These are phyloP conservation scores for Aciculosporium take DNA, from an alignment of 2,329 filamentous ascomycete genomes.

Conservation along the genomic window DNA sequence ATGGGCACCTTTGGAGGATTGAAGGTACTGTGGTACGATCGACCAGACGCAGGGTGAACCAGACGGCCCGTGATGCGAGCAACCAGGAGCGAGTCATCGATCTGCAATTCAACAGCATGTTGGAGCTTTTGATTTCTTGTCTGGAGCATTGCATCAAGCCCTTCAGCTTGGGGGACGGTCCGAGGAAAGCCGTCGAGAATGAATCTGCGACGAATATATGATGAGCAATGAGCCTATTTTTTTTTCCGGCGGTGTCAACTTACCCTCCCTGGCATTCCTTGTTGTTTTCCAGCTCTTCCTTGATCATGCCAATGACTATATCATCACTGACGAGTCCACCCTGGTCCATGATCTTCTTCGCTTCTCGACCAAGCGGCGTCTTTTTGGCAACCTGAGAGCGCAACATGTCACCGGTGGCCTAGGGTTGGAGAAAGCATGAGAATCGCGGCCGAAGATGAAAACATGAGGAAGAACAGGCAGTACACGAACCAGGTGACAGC, in stretches of 20 bases:
- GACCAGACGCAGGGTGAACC: slow-evolving; percentile 87
- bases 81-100: slow-evolving; percentile 86
- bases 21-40: slow-evolving; percentile 97
- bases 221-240: neutral
- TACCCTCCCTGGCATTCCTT: slow-evolving; percentile 94
- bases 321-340: slow-evolving; percentile 96
- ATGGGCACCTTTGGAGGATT: slow-evolving; percentile 90
- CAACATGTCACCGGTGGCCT: slow-evolving; percentile 99
- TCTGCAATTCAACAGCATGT: slow-evolving; percentile 92
- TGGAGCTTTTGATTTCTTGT: slow-evolving; percentile 71
- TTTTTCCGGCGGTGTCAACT: neutral
- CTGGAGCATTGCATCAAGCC: slow-evolving; percentile 81
- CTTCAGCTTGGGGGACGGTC: slow-evolving; percentile 87
- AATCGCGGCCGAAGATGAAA: neutral
- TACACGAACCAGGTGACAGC: slow-evolving; percentile 77
- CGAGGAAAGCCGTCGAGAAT: slow-evolving; percentile 98
- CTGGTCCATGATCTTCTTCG: slow-evolving; percentile 99
- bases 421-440: neutral
- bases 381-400: slow-evolving; percentile 97
- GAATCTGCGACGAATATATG: slow-evolving; percentile 46
- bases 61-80: slow-evolving; percentile 93
- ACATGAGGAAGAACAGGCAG: neutral
- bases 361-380: slow-evolving; percentile 83
- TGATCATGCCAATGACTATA: slow-evolving; percentile 99
- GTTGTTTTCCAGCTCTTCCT: slow-evolving; percentile 89